Base-by-base conservation (phyloP, 164 flowering plant genomes). In the Houttuynia cordata region DNA sequence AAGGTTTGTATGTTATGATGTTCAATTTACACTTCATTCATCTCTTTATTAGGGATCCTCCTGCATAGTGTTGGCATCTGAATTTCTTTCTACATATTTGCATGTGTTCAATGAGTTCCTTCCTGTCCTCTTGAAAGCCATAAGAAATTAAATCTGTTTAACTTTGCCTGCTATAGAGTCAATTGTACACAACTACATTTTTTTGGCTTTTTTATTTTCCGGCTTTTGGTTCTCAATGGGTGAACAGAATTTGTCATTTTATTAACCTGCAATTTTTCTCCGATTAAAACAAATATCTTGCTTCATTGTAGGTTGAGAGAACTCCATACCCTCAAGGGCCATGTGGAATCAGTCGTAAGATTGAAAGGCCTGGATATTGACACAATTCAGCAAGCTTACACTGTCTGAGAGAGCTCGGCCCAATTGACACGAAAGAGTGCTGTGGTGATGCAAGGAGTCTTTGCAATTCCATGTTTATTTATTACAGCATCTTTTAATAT, bases 291-390 rank as follows among this genome's bases (percentile, higher is more conserved):
- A 45, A 45, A 53, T 23, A 20, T 6, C 22, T 41, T 23, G 20
- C 9, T 22, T 60, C 68, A 21, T 67, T 80, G 67, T 79, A 86
- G 93, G 78, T 68, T 88, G 63, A 71, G 90, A 64, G 96, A 88
- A 69, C 81, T 88, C 21, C 76, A 74, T 50, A 88, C 96, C 0
- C 73, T 88, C 65, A 88, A 88, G 72, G 96, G 96, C 24, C 93
- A 84, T 53, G 96, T 88, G 19, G 93, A 88, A 61, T 84, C 90
- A 6, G 93, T 86, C 34, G 86, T 88, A 67, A 79, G 81, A 71
- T 56, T 86, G 77, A 88, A 86, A 74, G 87, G 87, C 4, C 84
- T 88, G 0, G 96, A 88, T 80, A 86, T 86, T 1, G 91, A 84
- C 65, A 86, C 88, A 7, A 88, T 88, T 61, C 96, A 82, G 68